These are phyloP conservation scores for Umbelopsis sp. DNA, from an alignment of 371 early-diverging fungal species.

Conservation along the genomic window DNA sequence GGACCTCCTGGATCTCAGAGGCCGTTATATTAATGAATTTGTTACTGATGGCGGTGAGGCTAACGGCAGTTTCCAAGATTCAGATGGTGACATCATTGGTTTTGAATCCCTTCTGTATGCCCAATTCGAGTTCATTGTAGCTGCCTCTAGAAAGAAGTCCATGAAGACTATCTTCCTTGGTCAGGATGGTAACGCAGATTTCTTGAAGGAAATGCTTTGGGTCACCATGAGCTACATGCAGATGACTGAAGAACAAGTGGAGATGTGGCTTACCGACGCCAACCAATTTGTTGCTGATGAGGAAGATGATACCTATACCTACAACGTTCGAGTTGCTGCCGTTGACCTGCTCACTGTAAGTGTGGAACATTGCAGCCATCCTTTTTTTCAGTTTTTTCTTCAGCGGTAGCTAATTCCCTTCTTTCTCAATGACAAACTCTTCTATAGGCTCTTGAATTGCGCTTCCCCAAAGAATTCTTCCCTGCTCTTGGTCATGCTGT, in stretches of 20 bases:
- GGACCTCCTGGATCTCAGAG: slow-evolving; percentile 58
- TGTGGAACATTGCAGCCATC: neutral
- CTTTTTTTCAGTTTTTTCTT: neutral
- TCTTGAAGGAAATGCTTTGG: slow-evolving; percentile 67
- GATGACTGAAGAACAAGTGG: slow-evolving; percentile 82
- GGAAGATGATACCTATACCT: slow-evolving; percentile 83
- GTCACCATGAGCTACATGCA: slow-evolving; percentile 75
- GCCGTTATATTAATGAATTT: slow-evolving; percentile 59
- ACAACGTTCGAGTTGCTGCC: slow-evolving; percentile 82
- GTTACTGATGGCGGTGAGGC: slow-evolving; percentile 60
- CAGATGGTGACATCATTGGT: slow-evolving; percentile 79
- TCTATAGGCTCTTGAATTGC: slow-evolving; percentile 51
- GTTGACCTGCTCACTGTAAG: slow-evolving; percentile 71
- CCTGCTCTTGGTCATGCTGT: slow-evolving; percentile 59
- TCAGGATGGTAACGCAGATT: slow-evolving; percentile 43
- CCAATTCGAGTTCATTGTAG: slow-evolving; percentile 70
- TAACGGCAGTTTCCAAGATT: slow-evolving; percentile 63
- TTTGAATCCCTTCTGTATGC: slow-evolving; percentile 72
- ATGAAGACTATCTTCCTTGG: slow-evolving; percentile 43
- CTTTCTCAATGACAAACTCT: neutral
- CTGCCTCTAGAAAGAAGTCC: slow-evolving; percentile 60
- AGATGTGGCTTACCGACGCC: slow-evolving; percentile 81
- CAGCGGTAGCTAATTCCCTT: neutral
- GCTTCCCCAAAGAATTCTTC: slow-evolving; percentile 61
- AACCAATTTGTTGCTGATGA: slow-evolving; percentile 90